These are phyloP conservation scores for Dendryphion nanum DNA, from an alignment of 2,329 filamentous ascomycete genomes.

Conservation along the genomic window DNA sequence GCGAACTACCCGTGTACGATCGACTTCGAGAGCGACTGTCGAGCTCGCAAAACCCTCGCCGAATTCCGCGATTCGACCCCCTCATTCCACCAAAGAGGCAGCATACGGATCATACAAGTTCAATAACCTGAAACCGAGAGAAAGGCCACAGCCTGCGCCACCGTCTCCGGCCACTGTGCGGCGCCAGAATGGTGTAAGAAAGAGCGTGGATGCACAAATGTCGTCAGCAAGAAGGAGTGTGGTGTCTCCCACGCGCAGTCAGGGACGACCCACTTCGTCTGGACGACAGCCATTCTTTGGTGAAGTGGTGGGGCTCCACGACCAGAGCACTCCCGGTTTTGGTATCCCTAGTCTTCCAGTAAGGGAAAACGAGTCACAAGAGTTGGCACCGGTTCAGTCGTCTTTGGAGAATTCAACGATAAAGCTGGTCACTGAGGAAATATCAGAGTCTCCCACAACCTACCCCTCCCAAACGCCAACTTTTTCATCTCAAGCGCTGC, in stretches of 20 bases:
- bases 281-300: slow-evolving; percentile 35
- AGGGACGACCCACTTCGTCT: slow-evolving; percentile 14
- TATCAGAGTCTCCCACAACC: too few relatives aligned
- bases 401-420: slow-evolving; percentile 9
- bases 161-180: slow-evolving; percentile 24
- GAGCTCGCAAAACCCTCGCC: slow-evolving; percentile 5
- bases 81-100: slow-evolving; percentile 28
- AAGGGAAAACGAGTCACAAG: too few relatives aligned
- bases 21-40: slow-evolving; percentile 2
- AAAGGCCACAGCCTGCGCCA: slow-evolving; percentile 35
- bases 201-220: slow-evolving; percentile 25
- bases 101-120: slow-evolving; percentile 35
- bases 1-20: slow-evolving; percentile 11
- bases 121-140: slow-evolving; percentile 35
- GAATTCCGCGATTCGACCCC: slow-evolving; percentile 14
- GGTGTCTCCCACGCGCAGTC: slow-evolving; percentile 21
- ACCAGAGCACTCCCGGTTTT: slow-evolving; percentile 29
- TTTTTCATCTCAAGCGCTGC: too few relatives aligned
- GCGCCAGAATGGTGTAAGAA: slow-evolving; percentile 23
- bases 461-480: too few relatives aligned
- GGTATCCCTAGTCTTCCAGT: slow-evolving; percentile 37
- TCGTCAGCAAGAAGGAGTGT: slow-evolving; percentile 20
- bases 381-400: too few relatives aligned
- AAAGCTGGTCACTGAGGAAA: slow-evolving; percentile 9
- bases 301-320: slow-evolving; percentile 34